Percentiles rank a stretch among this genome's conserved stretches.
These are phyloP conservation scores for Lenzites betulinus DNA, from an alignment of 768 basidiomycete genomes.

Conservation along the genomic window DNA sequence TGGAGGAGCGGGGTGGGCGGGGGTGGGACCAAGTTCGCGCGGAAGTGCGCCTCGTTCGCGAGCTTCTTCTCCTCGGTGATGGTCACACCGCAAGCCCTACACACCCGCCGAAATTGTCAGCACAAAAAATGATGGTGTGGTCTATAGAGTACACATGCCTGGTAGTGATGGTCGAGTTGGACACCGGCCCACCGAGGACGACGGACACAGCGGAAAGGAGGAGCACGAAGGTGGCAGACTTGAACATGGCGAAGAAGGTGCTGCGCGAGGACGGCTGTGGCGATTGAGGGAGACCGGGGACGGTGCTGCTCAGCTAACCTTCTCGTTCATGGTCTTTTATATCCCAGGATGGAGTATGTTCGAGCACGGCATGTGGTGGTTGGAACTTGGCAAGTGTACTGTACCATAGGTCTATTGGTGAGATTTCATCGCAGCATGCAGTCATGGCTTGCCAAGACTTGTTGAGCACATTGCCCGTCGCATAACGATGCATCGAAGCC, in stretches of 20 bases:
- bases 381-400: too few species aligned
- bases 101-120: neutral
- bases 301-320: neutral
- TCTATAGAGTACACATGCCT: constrained; percentile 8
- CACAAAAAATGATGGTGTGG: neutral
- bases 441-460: neutral
- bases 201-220: constrained; percentile 8
- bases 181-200: constrained; percentile 4
- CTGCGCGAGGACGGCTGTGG: neutral
- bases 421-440: neutral
- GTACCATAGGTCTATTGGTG: neutral
- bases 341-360: neutral
- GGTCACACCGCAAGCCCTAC: constrained; percentile 43
- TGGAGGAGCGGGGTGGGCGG: neutral
- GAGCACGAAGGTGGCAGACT: constrained; percentile 12
- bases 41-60: constrained; percentile 44
- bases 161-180: neutral
- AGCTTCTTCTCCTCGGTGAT: constrained; percentile 39
- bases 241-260: constrained; percentile 13
- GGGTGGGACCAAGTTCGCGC: constrained; percentile 39
- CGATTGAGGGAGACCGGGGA: neutral
- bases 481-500: too few species aligned
- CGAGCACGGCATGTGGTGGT: too few species aligned
- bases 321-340: neutral
- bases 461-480: neutral